These are phyloP conservation scores for Solidago caesia DNA, from an alignment of 129 eudicot species.

Conservation along the genomic window DNA sequence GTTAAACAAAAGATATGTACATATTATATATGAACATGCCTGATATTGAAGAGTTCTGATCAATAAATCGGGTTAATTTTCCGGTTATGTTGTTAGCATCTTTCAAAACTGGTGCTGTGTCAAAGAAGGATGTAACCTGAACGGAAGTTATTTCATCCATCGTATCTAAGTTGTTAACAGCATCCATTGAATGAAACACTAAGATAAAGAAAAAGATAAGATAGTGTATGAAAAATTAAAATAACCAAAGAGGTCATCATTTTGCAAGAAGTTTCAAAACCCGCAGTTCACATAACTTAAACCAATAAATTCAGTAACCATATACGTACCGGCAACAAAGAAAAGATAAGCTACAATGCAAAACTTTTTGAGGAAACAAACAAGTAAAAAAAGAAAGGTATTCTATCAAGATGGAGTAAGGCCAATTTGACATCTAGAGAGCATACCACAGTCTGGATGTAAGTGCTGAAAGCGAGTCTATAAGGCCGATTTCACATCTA, in stretches of 20 bases:
- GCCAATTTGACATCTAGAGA: not conserved
- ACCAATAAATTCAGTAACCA: not conserved
- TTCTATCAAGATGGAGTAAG: not conserved
- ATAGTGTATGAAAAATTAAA: not conserved
- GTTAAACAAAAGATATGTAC: not conserved
- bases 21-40: conserved; percentile 38
- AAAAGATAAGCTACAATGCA: not conserved
- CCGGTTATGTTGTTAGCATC: conserved; percentile 43
- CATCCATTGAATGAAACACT: conserved; percentile 45
- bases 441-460: too few relatives aligned
- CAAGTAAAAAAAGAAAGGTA: not conserved
- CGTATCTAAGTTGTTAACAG: conserved; percentile 24
- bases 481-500: not conserved
- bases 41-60: conserved; percentile 40
- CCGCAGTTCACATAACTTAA: not conserved
- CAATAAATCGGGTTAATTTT: conserved; percentile 55
- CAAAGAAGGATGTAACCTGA: conserved; percentile 67
- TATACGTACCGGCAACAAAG: not conserved
- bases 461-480: not conserved
- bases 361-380: not conserved
- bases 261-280: not conserved
- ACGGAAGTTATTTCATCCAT: conserved; percentile 31
- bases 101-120: conserved; percentile 74
- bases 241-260: not conserved
- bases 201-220: not conserved